phyloP scores from a whole-genome alignment of 192 early-diverging fungal genomes.

The Linderina pennispora region DNA sequence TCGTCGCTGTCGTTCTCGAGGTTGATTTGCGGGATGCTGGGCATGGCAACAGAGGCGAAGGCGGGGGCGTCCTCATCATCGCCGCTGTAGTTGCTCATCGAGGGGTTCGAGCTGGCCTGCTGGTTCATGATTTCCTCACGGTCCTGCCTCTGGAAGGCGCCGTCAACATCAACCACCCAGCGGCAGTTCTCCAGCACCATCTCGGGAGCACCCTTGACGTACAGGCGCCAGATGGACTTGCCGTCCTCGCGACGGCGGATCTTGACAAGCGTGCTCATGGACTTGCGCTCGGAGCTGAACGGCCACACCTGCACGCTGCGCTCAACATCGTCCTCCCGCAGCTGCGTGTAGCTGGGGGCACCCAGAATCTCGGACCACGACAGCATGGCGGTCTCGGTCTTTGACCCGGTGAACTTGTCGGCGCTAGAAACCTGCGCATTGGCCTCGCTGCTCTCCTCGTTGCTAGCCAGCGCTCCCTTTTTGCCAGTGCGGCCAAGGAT shows the following conservation, averaged over 20 bases:
- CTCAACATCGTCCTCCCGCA: slow-evolving; percentile 55
- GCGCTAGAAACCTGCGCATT: slow-evolving; percentile 4
- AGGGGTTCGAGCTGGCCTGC: neutral
- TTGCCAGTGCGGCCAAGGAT: slow-evolving; percentile 5
- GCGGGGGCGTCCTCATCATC: slow-evolving; percentile 13
- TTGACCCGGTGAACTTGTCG: slow-evolving; percentile 74
- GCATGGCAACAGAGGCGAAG: too few species aligned
- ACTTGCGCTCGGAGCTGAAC: slow-evolving; percentile 89
- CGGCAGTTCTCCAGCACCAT: slow-evolving; percentile 65
- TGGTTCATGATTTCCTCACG: slow-evolving; percentile 23
- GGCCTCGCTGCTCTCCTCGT: slow-evolving; percentile 20
- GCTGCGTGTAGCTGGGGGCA: slow-evolving; percentile 53
- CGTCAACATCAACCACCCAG: slow-evolving; percentile 51
- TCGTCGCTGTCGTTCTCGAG: slow-evolving; percentile 43
- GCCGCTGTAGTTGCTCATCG: neutral
- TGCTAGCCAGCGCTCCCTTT: neutral
- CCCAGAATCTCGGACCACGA: slow-evolving; percentile 67
- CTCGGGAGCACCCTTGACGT: slow-evolving; percentile 94
- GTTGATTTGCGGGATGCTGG: slow-evolving; percentile 43
- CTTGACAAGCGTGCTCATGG: slow-evolving; percentile 82
- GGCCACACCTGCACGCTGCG: slow-evolving; percentile 71
- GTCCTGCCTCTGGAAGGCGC: slow-evolving; percentile 45
- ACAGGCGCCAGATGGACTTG: slow-evolving; percentile 62
- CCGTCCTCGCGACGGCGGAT: slow-evolving; percentile 47
- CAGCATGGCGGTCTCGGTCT: slow-evolving; percentile 92